A percentile compares a stretch with the other conserved stretches of the same genome.
These are phyloP conservation scores for Amanita rimosa DNA, from an alignment of 768 basidiomycete genomes.

Conservation along the genomic window DNA sequence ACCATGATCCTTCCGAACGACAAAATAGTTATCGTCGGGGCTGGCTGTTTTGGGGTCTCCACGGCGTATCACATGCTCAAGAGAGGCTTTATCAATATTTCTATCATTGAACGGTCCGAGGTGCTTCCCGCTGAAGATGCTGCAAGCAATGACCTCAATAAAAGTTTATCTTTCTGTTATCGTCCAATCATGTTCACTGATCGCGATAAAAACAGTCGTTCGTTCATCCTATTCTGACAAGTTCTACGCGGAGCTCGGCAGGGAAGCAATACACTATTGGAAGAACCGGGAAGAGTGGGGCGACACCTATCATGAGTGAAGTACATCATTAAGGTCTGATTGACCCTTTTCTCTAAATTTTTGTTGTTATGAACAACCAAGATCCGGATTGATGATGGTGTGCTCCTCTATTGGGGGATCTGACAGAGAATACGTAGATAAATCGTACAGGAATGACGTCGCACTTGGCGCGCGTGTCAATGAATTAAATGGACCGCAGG, in stretches of 20 bases:
- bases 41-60: constrained; percentile 81
- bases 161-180: constrained; percentile 20
- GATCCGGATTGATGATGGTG: constrained; percentile 55
- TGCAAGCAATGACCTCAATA: constrained; percentile 49
- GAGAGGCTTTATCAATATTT: constrained; percentile 59
- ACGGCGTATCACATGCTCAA: constrained; percentile 72
- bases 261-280: constrained; percentile 73
- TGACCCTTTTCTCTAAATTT: neutral
- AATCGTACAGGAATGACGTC: constrained; percentile 53
- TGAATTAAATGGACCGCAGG: constrained; percentile 22
- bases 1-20: constrained; percentile 19
- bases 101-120: constrained; percentile 61
- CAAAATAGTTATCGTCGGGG: constrained; percentile 59
- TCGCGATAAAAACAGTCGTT: constrained; percentile 40
- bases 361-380: constrained; percentile 15
- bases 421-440: constrained; percentile 30
- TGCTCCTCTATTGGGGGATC: constrained; percentile 16
- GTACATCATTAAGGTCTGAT: constrained; percentile 19
- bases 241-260: constrained; percentile 61
- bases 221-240: constrained; percentile 61
- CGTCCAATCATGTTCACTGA: neutral
- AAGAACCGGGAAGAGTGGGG: constrained; percentile 52
- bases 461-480: constrained; percentile 41
- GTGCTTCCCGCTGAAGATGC: constrained; percentile 74
- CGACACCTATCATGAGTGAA: constrained; percentile 75